Percentiles rank a stretch among this genome's conserved stretches.
phyloP scores from a whole-genome alignment of 352 stramenopile species.

The Phytopythium sindhum region DNA sequence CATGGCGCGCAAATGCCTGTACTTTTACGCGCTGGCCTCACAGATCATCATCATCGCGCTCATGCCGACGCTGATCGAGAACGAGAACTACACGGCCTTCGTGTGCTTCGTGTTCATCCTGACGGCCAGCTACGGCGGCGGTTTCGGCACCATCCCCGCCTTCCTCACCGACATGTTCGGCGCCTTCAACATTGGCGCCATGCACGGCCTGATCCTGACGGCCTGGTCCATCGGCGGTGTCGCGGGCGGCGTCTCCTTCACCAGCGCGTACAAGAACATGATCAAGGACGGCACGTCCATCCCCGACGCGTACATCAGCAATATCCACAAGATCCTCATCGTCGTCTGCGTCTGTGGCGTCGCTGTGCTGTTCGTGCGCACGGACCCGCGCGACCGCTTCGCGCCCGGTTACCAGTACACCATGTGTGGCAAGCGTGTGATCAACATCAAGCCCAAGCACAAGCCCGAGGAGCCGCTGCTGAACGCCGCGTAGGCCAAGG shows the following conservation, averaged over 20 bases:
- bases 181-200: slow-evolving; percentile 75
- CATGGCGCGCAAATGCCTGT: slow-evolving; percentile 48
- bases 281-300: slow-evolving; percentile 29
- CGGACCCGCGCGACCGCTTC: slow-evolving; percentile 59
- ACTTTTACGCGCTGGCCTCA: slow-evolving; percentile 49
- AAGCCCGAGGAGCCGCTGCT: slow-evolving; percentile 27
- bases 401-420: slow-evolving; percentile 64
- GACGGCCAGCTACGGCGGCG: slow-evolving; percentile 64
- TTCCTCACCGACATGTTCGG: slow-evolving; percentile 84
- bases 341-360: slow-evolving; percentile 55
- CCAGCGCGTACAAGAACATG: slow-evolving; percentile 41
- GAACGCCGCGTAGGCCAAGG: neutral
- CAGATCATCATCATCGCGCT: slow-evolving; percentile 63
- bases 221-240: slow-evolving; percentile 76
- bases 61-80: slow-evolving; percentile 56
- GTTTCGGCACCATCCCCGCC: slow-evolving; percentile 66
- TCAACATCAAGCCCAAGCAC: slow-evolving; percentile 53
- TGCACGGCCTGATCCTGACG: slow-evolving; percentile 74
- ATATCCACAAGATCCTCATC: slow-evolving; percentile 62
- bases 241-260: slow-evolving; percentile 69
- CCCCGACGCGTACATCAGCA: slow-evolving; percentile 58
- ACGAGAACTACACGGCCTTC: slow-evolving; percentile 56
- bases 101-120: slow-evolving; percentile 61
- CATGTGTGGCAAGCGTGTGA: slow-evolving; percentile 46
- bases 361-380: slow-evolving; percentile 60